phyloP scores from a whole-genome alignment of 371 early-diverging fungal species.

The Mortierella polycephala region DNA sequence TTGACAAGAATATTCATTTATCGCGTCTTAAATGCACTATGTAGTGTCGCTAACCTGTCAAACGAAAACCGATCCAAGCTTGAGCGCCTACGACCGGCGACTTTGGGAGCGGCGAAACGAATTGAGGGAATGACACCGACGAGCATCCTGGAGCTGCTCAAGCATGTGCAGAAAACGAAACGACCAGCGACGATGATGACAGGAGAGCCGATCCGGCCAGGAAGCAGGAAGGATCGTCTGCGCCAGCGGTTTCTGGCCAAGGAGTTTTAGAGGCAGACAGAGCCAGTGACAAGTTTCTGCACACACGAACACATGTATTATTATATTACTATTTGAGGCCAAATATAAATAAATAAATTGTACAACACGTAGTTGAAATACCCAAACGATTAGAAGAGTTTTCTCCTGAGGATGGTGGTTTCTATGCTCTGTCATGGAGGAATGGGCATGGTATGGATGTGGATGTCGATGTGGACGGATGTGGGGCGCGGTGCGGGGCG shows the following conservation, averaged over 20 bases:
- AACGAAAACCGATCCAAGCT: constrained; percentile 79
- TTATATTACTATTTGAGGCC: too few relatives aligned
- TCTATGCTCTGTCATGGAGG: neutral
- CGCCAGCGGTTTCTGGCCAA: constrained; percentile 38
- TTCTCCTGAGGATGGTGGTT: too few relatives aligned
- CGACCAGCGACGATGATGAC: constrained; percentile 36
- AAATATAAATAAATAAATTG: too few relatives aligned
- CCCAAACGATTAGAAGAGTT: too few relatives aligned
- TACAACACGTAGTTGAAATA: too few relatives aligned
- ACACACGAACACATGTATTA: too few relatives aligned
- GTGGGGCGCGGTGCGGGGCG: constrained; percentile 15
- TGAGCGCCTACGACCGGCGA: constrained; percentile 73
- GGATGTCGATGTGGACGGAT: neutral
- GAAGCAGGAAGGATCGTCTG: constrained; percentile 45
- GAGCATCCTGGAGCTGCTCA: constrained; percentile 76
- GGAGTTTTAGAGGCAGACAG: constrained; percentile 14
- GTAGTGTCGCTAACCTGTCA: constrained; percentile 73
- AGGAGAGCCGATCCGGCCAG: constrained; percentile 31
- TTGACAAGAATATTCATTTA: neutral
- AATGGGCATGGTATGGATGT: neutral
- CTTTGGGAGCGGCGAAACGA: constrained; percentile 88
- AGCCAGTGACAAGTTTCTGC: too few relatives aligned
- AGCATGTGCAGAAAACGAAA: constrained; percentile 60
- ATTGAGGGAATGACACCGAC: constrained; percentile 87
- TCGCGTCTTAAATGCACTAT: neutral